These are phyloP conservation scores for Parasitella parasitica DNA, from an alignment of 371 early-diverging fungal genomes.

Conservation along the genomic window DNA sequence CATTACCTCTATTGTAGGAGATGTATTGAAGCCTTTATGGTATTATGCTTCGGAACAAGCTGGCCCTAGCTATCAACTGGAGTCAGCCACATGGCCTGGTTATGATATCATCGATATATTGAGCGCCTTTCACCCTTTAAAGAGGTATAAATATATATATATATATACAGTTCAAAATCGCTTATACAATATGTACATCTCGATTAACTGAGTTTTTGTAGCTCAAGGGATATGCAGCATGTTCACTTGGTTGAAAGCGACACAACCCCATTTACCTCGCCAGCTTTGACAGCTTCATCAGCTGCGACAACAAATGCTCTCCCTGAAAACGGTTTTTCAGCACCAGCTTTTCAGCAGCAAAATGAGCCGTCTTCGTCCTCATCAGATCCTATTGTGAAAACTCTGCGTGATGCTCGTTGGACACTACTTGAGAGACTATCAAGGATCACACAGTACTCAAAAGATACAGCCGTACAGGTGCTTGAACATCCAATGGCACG, in stretches of 20 bases:
- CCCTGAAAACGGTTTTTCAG: neutral
- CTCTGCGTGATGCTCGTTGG: conserved; percentile 59
- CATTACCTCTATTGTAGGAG: conserved; percentile 36
- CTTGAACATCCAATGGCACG: conserved; percentile 48
- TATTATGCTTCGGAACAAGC: conserved; percentile 15
- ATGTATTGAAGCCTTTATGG: conserved; percentile 35
- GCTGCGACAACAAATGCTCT: neutral
- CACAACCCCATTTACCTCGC: neutral
- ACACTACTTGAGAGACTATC: conserved; percentile 76
- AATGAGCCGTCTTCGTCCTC: neutral
- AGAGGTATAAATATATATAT: no score
- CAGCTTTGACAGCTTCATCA: neutral
- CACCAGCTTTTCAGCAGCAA: neutral
- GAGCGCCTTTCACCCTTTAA: conserved; percentile 29
- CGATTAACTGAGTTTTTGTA: neutral
- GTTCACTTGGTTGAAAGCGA: conserved; percentile 5
- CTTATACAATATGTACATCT: neutral
- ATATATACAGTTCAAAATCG: neutral
- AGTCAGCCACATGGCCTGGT: conserved; percentile 34
- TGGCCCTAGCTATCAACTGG: neutral
- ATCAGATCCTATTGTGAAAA: conserved; percentile 7
- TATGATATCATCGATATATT: conserved; percentile 44
- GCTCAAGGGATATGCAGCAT: conserved; percentile 1
- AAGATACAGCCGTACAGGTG: conserved; percentile 69
- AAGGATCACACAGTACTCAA: conserved; percentile 71